phyloP scores from a whole-genome alignment of 768 basidiomycete species.

The Gelatoporia subvermispora region DNA sequence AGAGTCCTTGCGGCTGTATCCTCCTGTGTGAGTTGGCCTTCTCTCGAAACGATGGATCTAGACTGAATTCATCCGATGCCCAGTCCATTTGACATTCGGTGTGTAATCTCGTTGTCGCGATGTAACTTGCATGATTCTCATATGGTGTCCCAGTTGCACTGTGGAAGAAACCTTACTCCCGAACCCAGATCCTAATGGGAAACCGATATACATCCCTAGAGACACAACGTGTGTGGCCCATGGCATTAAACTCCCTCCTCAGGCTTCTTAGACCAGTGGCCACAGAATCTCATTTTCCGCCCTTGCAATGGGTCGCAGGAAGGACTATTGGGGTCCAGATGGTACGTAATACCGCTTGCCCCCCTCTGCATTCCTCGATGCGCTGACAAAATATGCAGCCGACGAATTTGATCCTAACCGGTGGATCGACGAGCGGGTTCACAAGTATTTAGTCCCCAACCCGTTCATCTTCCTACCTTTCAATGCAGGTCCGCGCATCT shows the following conservation, averaged over 20 bases:
- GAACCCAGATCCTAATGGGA: slow-evolving; percentile 16
- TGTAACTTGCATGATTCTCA: too few species aligned
- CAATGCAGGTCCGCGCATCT: slow-evolving; percentile 64
- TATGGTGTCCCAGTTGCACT: slow-evolving; percentile 7
- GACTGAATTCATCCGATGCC: not conserved
- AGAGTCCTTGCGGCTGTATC: slow-evolving; percentile 41
- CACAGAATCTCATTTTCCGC: slow-evolving; percentile 17
- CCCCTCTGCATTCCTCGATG: not conserved
- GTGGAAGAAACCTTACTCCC: slow-evolving; percentile 19
- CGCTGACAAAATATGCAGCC: slow-evolving; percentile 14
- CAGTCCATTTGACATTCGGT: slow-evolving; percentile 26
- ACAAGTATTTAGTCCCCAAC: slow-evolving; percentile 49
- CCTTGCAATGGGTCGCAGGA: slow-evolving; percentile 33
- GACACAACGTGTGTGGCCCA: slow-evolving; percentile 24
- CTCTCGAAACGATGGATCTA: not conserved
- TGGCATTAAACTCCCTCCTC: slow-evolving; percentile 11
- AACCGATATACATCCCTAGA: slow-evolving; percentile 25
- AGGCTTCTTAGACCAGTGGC: slow-evolving; percentile 15
- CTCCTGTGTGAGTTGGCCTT: slow-evolving; percentile 22
- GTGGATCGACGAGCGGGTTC: slow-evolving; percentile 54
- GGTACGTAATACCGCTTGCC: slow-evolving; percentile 15
- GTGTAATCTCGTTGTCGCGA: not conserved
- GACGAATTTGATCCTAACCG: slow-evolving; percentile 58
- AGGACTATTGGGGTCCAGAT: slow-evolving; percentile 56
- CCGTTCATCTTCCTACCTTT: slow-evolving; percentile 70